Evolutionary conservation across 345 rosid genomes (phyloP).

Genomic region (Eucalyptus curtisii): DNA sequence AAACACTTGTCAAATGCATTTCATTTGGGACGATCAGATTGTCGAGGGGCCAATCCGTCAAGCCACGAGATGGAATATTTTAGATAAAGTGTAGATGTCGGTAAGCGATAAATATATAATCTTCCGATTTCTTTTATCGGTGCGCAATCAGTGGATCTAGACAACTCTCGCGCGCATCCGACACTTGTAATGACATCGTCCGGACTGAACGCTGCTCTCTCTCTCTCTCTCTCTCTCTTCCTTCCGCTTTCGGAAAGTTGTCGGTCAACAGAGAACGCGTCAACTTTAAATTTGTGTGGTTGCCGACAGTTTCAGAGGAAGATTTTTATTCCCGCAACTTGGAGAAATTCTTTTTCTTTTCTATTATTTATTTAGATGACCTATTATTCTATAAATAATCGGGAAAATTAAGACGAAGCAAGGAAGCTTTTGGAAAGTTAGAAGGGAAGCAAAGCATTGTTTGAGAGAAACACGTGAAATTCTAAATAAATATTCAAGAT

Average conservation of each 20-base stretch:
- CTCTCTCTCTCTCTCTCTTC: neutral
- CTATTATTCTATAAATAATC: neutral
- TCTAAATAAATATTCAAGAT: neutral
- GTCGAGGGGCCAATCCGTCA: rapidly evolving
- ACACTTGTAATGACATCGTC: rapidly evolving
- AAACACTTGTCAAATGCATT: no score
- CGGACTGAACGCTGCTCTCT: neutral
- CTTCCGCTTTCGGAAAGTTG: neutral
- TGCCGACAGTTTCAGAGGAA: neutral
- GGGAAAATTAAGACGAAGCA: neutral
- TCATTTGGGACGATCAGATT: no score
- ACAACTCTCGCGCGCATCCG: neutral
- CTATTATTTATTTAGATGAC: neutral
- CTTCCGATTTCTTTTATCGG: neutral
- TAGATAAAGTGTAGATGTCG: neutral
- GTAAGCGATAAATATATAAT: neutral
- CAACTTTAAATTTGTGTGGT: neutral
- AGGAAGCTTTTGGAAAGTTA: neutral
- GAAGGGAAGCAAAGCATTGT: neutral
- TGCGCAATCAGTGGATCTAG: neutral
- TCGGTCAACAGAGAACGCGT: neutral
- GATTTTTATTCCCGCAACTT: rapidly evolving
- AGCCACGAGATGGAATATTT: neutral
- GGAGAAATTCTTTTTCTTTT: neutral
- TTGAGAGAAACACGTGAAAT: neutral